Evolutionary conservation across 148 eudicot species (phyloP).

Genomic region (Camellia lanceoleosa): DNA sequence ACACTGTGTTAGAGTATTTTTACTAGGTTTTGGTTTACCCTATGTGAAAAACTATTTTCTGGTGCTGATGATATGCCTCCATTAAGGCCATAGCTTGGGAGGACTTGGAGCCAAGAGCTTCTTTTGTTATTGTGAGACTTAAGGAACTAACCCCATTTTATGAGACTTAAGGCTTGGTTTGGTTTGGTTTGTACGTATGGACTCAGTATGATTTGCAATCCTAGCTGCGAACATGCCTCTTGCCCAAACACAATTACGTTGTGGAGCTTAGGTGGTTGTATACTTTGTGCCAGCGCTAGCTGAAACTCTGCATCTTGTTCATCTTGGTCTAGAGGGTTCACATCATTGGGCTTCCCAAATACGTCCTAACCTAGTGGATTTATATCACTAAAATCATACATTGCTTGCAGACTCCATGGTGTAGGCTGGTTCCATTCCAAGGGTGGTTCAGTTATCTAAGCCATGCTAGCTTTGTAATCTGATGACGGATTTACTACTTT

Average conservation of each 20-base stretch:
- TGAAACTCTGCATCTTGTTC: not conserved
- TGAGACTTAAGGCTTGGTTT: too few species aligned
- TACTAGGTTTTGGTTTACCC: too few species aligned
- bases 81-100: too few species aligned
- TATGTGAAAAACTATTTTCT: too few species aligned
- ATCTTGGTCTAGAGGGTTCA: not conserved
- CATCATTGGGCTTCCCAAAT: not conserved
- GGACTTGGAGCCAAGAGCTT: too few species aligned
- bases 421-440: not conserved
- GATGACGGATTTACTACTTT: slow-evolving; percentile 4
- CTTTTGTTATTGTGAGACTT: too few species aligned
- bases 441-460: not conserved
- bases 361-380: too few species aligned
- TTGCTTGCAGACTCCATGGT: not conserved
- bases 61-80: too few species aligned
- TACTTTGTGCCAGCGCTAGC: not conserved
- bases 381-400: too few species aligned
- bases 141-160: too few species aligned
- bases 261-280: not conserved
- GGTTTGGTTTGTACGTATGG: not conserved
- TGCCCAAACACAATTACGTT: not conserved
- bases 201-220: too few species aligned
- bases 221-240: not conserved
- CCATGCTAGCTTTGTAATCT: not conserved
- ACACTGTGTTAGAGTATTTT: too few species aligned